A percentile compares a stretch with the other conserved stretches of the same genome.
Conservation (phyloP, 2,329 filamentous ascomycete genomes). For the Hypoxylon sp. region DNA sequence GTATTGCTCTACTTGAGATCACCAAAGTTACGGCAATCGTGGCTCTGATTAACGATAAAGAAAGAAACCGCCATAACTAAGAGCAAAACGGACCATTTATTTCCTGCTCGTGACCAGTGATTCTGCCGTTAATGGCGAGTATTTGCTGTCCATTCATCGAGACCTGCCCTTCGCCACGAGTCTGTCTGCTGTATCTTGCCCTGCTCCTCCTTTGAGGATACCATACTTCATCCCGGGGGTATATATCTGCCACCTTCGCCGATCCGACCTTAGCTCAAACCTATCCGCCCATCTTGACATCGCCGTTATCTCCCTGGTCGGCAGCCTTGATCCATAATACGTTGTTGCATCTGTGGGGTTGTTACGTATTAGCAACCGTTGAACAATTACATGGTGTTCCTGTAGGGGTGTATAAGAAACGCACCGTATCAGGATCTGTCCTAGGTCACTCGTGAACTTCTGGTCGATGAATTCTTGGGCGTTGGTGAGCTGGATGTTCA, state of each 20-base stretch:
- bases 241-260: slow-evolving; percentile 32
- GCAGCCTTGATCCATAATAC: slow-evolving; percentile 89
- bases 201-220: slow-evolving; percentile 2
- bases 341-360: slow-evolving; percentile 82
- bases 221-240: slow-evolving; percentile 32
- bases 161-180: slow-evolving; percentile 11
- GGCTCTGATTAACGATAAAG: slow-evolving; percentile 27
- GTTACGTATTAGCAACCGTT: slow-evolving; percentile 17
- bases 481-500: slow-evolving; percentile 95
- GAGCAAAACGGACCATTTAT: slow-evolving; percentile 7
- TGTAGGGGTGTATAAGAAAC: slow-evolving; percentile 44
- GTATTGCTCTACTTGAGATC: slow-evolving; percentile 15
- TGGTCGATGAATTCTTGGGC: slow-evolving; percentile 94
- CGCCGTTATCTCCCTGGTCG: slow-evolving; percentile 65
- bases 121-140: slow-evolving; percentile 7
- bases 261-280: not conserved
- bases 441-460: slow-evolving; percentile 86
- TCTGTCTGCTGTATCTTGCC: slow-evolving; percentile 4
- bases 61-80: slow-evolving; percentile 28
- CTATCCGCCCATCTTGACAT: slow-evolving; percentile 72
- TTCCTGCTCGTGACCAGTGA: slow-evolving; percentile 1
- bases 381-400: not conserved
- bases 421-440: slow-evolving; percentile 92
- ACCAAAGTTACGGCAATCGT: slow-evolving; percentile 15
- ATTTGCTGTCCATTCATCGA: not conserved